phyloP scores from a whole-genome alignment of 2,329 filamentous ascomycete species.

The Corinectria fuckeliana region DNA sequence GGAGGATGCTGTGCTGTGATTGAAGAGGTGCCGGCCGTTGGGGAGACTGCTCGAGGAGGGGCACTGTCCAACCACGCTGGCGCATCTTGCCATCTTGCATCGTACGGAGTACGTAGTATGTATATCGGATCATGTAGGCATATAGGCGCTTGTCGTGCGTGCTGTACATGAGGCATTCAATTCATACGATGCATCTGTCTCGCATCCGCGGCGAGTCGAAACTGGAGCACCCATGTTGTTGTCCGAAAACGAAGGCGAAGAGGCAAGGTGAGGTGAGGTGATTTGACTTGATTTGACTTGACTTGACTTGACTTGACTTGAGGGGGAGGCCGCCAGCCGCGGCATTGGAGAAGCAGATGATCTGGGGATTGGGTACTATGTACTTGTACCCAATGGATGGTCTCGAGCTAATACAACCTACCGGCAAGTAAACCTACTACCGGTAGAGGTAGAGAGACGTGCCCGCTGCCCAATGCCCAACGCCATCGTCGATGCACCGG shows the following conservation, averaged over 20 bases:
- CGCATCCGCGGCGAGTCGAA: constrained; percentile 1
- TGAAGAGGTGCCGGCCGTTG: not conserved
- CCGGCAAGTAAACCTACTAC: not conserved
- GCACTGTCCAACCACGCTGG: constrained; percentile 19
- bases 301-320: too few species aligned
- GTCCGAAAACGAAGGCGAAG: not conserved
- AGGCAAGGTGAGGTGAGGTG: not conserved
- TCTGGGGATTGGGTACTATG: not conserved
- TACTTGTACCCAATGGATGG: not conserved
- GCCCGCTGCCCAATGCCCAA: too few species aligned
- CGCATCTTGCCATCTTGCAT: constrained; percentile 13
- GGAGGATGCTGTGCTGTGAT: not conserved
- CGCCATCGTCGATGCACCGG: constrained; percentile 2
- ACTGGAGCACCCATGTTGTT: not conserved
- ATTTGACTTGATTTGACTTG: too few species aligned
- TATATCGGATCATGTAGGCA: constrained; percentile 28
- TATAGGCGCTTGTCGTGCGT: constrained; percentile 18
- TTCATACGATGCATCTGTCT: not conserved
- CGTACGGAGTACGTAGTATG: too few species aligned
- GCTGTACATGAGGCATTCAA: constrained; percentile 5
- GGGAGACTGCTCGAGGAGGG: not conserved
- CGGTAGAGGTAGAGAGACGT: not conserved
- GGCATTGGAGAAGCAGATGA: too few species aligned
- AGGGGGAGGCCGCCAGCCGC: not conserved
- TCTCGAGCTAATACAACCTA: not conserved